phyloP scores from a whole-genome alignment of 257 asterid species.

The Nicotiana otophora region DNA sequence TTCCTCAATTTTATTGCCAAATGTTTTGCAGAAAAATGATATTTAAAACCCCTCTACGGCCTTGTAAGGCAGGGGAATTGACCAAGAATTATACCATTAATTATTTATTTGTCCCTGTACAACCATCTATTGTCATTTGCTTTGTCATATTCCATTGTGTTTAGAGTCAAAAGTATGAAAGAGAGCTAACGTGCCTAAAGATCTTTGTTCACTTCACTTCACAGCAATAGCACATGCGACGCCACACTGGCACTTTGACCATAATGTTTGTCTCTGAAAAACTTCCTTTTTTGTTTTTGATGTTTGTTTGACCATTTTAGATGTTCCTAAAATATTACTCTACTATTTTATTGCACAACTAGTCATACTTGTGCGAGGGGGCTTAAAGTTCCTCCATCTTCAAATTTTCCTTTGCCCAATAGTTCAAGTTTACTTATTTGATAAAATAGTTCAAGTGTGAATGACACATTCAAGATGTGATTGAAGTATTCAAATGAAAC shows the following conservation, averaged over 20 bases:
- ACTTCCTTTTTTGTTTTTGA: background rate
- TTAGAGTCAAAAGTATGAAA: background rate
- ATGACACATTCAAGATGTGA: no score
- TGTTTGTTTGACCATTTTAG: background rate
- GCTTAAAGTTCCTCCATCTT: no score
- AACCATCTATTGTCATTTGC: background rate
- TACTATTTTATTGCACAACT: no score
- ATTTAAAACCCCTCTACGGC: background rate
- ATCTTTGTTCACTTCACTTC: background rate
- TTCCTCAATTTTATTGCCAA: background rate
- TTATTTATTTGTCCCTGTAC: background rate
- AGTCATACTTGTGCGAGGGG: no score
- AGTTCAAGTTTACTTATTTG: no score
- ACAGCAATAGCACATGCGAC: background rate
- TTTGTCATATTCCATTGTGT: background rate
- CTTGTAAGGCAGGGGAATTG: background rate
- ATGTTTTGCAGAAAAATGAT: background rate
- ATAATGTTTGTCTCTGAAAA: background rate
- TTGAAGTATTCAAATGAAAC: no score
- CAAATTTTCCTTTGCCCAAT: no score
- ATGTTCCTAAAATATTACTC: background rate
- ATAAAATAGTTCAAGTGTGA: no score
- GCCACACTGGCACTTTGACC: background rate
- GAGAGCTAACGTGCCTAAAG: background rate
- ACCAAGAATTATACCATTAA: background rate